Percentiles rank a stretch among this genome's conserved stretches.
These are phyloP conservation scores for Ulmus americana DNA, from an alignment of 331 rosid genomes.

Conservation along the genomic window DNA sequence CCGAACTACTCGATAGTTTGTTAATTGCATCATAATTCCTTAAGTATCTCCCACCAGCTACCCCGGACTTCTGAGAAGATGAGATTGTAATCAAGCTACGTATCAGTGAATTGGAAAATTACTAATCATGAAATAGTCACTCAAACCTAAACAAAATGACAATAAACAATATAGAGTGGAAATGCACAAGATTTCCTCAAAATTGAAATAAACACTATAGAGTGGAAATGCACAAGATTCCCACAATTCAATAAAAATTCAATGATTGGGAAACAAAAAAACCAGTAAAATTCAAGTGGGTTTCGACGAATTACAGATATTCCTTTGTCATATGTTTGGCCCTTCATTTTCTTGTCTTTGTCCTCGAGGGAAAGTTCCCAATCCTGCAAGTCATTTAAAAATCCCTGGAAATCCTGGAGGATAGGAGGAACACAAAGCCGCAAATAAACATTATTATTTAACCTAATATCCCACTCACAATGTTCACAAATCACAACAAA, in stretches of 20 bases:
- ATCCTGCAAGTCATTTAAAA: slow-evolving; percentile 84
- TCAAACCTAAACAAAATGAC: not conserved
- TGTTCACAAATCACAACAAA: not conserved
- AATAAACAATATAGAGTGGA: not conserved
- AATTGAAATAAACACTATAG: not conserved
- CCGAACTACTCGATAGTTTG: slow-evolving; percentile 35
- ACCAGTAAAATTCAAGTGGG: not conserved
- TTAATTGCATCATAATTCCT: slow-evolving; percentile 39
- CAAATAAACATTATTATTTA: slow-evolving; percentile 4
- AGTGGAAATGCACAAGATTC: not conserved
- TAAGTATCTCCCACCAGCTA: slow-evolving; percentile 25
- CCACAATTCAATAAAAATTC: not conserved
- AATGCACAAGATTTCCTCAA: not conserved
- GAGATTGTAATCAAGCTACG: slow-evolving; percentile 1
- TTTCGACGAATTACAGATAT: slow-evolving; percentile 35
- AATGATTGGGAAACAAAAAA: not conserved
- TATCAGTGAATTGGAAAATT: not conserved
- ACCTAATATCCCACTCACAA: not conserved
- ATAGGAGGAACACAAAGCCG: slow-evolving; percentile 9
- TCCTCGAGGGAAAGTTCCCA: slow-evolving; percentile 70
- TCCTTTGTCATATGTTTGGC: slow-evolving; percentile 34
- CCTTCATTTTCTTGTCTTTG: slow-evolving; percentile 37
- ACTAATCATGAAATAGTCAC: not conserved
- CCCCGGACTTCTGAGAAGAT: slow-evolving; percentile 34
- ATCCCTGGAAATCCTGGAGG: slow-evolving; percentile 75